These are phyloP conservation scores for Wilcoxina mikolae DNA, from an alignment of 495 filamentous ascomycete species.

Conservation along the genomic window DNA sequence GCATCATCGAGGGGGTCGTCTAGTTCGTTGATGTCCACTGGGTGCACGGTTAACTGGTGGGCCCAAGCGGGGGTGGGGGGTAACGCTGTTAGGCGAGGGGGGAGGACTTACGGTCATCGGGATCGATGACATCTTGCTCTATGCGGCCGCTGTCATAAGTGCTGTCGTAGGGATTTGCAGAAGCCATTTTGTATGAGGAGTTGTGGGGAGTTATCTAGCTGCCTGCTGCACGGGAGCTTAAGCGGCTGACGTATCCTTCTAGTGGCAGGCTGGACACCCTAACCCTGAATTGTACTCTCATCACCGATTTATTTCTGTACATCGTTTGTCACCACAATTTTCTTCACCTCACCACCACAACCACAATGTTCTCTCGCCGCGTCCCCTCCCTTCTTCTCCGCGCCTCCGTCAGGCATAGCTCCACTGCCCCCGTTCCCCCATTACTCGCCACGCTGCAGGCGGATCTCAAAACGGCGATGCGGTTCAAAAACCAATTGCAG, in stretches of 20 bases:
- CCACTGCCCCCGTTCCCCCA: slow-evolving; percentile 6
- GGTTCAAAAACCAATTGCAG: slow-evolving; percentile 38
- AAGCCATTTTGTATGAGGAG: not conserved
- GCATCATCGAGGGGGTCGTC: slow-evolving; percentile 77
- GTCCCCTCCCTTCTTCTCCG: not conserved
- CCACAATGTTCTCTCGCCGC: slow-evolving; percentile 7
- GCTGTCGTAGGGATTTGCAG: not conserved
- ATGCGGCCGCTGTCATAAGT: slow-evolving; percentile 29
- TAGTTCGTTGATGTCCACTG: slow-evolving; percentile 75
- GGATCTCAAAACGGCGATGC: slow-evolving; percentile 48
- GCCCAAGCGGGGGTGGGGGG: not conserved
- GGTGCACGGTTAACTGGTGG: not conserved
- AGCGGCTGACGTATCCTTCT: no score
- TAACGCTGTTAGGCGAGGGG: not conserved
- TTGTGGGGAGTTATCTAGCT: no score
- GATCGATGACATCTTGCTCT: slow-evolving; percentile 83
- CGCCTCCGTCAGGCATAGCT: not conserved
- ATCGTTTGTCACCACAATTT: not conserved
- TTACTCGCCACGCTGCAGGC: slow-evolving; percentile 26
- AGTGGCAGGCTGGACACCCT: no score
- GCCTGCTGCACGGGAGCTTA: no score
- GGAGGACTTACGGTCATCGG: slow-evolving; percentile 63
- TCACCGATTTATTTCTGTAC: slow-evolving; percentile 1
- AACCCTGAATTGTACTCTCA: no score
- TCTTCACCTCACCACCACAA: not conserved